Conservation (phyloP, 2,329 filamentous ascomycete genomes). For the Alternaria triticina region DNA sequence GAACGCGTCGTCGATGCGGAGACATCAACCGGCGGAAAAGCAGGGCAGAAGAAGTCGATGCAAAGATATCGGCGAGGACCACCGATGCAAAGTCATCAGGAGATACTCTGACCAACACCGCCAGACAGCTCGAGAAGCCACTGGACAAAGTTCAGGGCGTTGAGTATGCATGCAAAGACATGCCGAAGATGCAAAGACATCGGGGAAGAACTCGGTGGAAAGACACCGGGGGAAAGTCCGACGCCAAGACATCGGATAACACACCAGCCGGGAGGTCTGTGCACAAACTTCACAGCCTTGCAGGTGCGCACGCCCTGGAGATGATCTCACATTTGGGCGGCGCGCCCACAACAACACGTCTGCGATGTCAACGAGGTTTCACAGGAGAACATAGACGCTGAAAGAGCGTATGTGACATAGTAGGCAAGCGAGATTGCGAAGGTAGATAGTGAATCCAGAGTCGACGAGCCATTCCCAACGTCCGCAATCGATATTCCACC, state of each 20-base stretch:
- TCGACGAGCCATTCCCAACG: not conserved
- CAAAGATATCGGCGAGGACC: not conserved
- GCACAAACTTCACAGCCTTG: not conserved
- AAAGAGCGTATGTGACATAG: not conserved
- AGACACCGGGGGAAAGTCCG: not conserved
- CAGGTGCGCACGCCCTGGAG: not conserved
- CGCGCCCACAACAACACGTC: not conserved
- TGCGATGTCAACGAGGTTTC: not conserved
- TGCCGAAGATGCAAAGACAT: not conserved
- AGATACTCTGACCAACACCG: not conserved
- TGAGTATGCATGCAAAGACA: not conserved
- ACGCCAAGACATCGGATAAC: not conserved
- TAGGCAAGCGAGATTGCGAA: not conserved
- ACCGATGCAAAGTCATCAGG: no score
- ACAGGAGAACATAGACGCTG: accelerated
- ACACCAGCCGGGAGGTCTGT: not conserved
- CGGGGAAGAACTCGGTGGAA: no score
- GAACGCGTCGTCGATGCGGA: not conserved
- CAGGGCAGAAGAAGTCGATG: not conserved
- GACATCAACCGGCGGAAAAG: not conserved
- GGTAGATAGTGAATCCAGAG: not conserved
- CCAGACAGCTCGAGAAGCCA: not conserved
- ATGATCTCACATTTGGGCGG: accelerated
- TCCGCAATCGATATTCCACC: not conserved
- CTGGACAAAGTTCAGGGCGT: not conserved